phyloP scores from a whole-genome alignment of 2,329 filamentous ascomycete genomes.

The Pseudogymnoascus sp. region DNA sequence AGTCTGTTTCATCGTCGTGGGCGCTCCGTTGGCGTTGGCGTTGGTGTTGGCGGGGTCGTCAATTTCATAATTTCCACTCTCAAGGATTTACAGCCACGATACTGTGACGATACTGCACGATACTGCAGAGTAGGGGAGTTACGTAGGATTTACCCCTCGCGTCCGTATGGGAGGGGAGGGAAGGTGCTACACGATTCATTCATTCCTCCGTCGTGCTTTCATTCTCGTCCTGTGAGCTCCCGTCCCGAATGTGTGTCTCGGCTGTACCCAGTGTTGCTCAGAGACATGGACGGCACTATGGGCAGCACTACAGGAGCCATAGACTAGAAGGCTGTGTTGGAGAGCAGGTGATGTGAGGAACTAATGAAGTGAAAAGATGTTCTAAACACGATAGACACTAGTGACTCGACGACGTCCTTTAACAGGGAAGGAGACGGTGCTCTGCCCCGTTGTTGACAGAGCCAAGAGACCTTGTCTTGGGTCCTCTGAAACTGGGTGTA shows the following conservation, averaged over 20 bases:
- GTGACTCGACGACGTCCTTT: background rate
- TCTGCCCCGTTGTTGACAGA: background rate
- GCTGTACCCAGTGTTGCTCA: background rate
- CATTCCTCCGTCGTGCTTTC: background rate
- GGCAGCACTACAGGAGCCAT: too few relatives aligned
- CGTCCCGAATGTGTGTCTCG: background rate
- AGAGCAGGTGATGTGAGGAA: background rate
- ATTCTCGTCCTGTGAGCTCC: background rate
- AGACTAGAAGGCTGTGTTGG: background rate
- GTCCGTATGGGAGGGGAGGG: background rate
- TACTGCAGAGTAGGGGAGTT: too few relatives aligned
- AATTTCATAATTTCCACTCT: background rate
- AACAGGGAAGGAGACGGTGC: background rate
- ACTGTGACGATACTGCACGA: too few relatives aligned
- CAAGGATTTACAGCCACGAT: too few relatives aligned
- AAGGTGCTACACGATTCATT: background rate
- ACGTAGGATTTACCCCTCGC: background rate
- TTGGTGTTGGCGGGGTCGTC: background rate
- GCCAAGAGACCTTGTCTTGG: background rate
- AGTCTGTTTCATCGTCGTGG: background rate
- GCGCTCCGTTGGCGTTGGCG: background rate
- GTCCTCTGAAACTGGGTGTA: background rate
- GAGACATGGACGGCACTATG: background rate
- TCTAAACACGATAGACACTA: background rate
- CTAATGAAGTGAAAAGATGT: background rate